Evolutionary conservation across 2,329 filamentous ascomycete species (phyloP), one percentile per base, ranked within the genome.

Genomic region (Cytospora chrysosperma): DNA sequence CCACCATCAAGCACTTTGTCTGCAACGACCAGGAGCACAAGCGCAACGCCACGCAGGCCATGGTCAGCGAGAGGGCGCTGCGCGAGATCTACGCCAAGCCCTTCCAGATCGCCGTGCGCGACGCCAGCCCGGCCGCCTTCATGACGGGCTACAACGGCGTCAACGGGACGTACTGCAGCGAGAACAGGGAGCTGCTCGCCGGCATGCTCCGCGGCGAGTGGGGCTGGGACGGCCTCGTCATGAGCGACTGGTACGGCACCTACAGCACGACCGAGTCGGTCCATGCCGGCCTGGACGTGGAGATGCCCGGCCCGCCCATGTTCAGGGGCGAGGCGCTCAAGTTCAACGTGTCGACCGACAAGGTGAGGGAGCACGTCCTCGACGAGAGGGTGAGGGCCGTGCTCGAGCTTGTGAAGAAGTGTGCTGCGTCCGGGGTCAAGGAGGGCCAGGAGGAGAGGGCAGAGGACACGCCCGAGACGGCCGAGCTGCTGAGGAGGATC

Each of bases 121-220:
- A 84, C 66, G 73, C 81, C 2, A 73, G 78, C 34, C 83, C 84
- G 0, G 81, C 76, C 4, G 80, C 82, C 19, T 79, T 87, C 67
- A 87, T 87, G 84, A 85, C 83, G 9, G 80, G 77, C 17, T 87
- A 86, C 69, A 86, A 85, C 63, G 83, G 83, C 53, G 77, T 87
- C 63, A 86, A 87, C 67, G 84, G 84, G 47, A 78, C 75, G 12
- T 81, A 81, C 70, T 85, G 81, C 69, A 83, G 81, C 65, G 83
- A 86, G 72, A 84, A 81, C 68, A 70, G 73, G 40, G 78, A 79
- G 65, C 73, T 85, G 21, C 73, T 86, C 3, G 77, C 82, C 8
- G 76, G 76, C 8, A 76, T 87, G 63, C 73, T 87, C 30, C 77
- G 84, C 15, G 75, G 77, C 58, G 84, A 87, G 71, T 87, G 84